Evolutionary conservation across 225 moss, liverwort and hornwort species (phyloP), one percentile per base, ranked within the genome.

Genomic region (Takakia lepidozioides): DNA sequence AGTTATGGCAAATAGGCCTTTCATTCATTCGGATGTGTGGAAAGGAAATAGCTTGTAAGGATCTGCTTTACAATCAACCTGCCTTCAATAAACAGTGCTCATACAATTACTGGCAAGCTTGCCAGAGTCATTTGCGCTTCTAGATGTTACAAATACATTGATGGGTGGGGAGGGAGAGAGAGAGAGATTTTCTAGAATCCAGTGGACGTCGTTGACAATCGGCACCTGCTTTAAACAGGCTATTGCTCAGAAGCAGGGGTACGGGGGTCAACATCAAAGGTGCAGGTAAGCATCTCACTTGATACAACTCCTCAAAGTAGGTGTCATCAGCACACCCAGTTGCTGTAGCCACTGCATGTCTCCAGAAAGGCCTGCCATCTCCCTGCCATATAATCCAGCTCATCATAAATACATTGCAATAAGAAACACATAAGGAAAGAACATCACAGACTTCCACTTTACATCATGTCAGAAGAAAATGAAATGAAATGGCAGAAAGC

Each of bases 311-410:
- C 53, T 98, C 95, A 46, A 91, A 98, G 48, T 87, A 98, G 44
- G 65, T 50, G 38, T 82, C 77, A 26, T 87, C 83, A 26, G 66
- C 45, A 61, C 87, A 98, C 51, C 87, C 91, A 10, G 91, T 98
- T 45, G 95, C 91, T 49, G 76, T 91, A 35, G 87, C 80, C 38
- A 98, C 87, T 59, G 91, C 95, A 53, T 68, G 64, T 38, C 87
- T 82, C 95, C 95, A 98, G 43, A 95, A 95, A 4, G 80, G 71
- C 49, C 75, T 84, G 70, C 95, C 95, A 73, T 95, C 90, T 56
- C 95, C 95, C 91, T 98, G 66, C 61, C 41, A n/a, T 27, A 1
- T 16, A 46, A 26, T 58, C 26, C 38, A 11, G 37, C 16, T 37
- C 13, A 3, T 29, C 57, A 55, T 27, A 54, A 30, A 43, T 41